Base-by-base conservation (phyloP, 768 basidiomycete genomes). In the Mycena floridula region DNA sequence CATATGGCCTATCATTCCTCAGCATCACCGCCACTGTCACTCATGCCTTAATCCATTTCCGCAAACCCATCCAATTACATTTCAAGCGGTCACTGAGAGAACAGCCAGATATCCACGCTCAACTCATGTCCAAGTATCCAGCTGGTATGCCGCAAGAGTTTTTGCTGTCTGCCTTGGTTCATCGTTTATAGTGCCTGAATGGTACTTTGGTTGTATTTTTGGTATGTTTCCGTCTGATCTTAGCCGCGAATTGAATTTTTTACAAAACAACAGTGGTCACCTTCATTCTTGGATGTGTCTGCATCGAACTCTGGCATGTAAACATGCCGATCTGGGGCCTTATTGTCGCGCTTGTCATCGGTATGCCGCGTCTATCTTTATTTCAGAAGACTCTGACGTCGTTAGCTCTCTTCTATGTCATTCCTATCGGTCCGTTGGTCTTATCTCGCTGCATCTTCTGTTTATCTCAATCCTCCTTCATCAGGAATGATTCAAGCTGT, bases 1-100 rank as follows among this genome's bases (percentile, higher is more conserved):
- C 81, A 7, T 93, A 91, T 54, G 89, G 82, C 21, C 68, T 91
- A 6, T 85, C 83, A n/a, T 91, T 92, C 51, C 86, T 87, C 2
- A 75, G 80, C 23, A 82, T 91, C 59, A 85, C 88, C 0, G 75
- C 87, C 1, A 85, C 84, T 2, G 57, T 88, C 49, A 77, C 72
- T 24, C 90, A 92, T 54, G 77, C 86, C 23, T 16, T 39, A 15
- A 39, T 39, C 9, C 38, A 39, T 1, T 61, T 68, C 38, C 48
- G 40, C 6, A 39, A 39, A 39, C 38, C 38, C n/a, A 39, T 43
- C 15, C 13, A 13, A 3, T 3, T 21, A 1, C 25, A 37, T 28
- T 18, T 30, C 11, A 11, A 36, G 7, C 76, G 82, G 42, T 74
- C 86, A 9, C 74, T 89, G 63, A 63, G 73, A 37, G 89, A 90